phyloP scores from a whole-genome alignment of 2,329 filamentous ascomycete species.

The Ascochyta pisi region DNA sequence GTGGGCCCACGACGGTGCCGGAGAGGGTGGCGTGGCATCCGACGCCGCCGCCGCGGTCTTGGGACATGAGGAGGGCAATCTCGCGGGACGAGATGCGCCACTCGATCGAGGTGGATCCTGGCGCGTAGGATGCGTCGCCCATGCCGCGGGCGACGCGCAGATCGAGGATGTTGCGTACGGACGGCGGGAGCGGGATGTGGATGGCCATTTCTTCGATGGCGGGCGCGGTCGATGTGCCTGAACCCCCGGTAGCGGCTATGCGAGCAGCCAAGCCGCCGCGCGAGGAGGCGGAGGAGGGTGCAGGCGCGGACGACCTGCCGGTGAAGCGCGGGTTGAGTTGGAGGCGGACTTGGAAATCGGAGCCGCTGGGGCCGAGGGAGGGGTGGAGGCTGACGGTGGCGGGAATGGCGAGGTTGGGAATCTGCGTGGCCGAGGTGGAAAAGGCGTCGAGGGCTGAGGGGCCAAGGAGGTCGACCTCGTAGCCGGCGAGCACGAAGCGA shows the following conservation, averaged over 20 bases:
- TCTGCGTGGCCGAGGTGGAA: slow-evolving; percentile 33
- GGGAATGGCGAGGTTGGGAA: slow-evolving; percentile 74
- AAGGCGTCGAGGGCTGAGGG: slow-evolving; percentile 59
- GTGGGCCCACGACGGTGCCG: slow-evolving; percentile 76
- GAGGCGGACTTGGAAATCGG: slow-evolving; percentile 88
- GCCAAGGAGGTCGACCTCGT: slow-evolving; percentile 90
- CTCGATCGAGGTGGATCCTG: slow-evolving; percentile 74
- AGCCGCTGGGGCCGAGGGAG: slow-evolving; percentile 73
- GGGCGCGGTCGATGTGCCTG: slow-evolving; percentile 47
- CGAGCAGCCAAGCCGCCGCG: slow-evolving; percentile 26
- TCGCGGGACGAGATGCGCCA: slow-evolving; percentile 86
- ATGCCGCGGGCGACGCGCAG: slow-evolving; percentile 77
- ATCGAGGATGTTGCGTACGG: slow-evolving; percentile 83
- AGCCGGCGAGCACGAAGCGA: slow-evolving; percentile 89
- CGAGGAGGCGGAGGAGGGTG: slow-evolving; percentile 40
- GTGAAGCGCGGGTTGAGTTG: slow-evolving; percentile 65
- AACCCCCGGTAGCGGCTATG: neutral
- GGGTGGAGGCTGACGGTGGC: slow-evolving; percentile 83
- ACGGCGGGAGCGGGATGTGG: slow-evolving; percentile 77
- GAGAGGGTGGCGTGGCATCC: slow-evolving; percentile 75
- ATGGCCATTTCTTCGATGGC: slow-evolving; percentile 77
- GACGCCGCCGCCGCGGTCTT: slow-evolving; percentile 56
- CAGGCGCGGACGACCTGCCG: slow-evolving; percentile 48
- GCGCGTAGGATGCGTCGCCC: slow-evolving; percentile 83
- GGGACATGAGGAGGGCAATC: slow-evolving; percentile 57